phyloP scores from a whole-genome alignment of 2,329 filamentous ascomycete genomes.

The Orbilia ellipsospora region DNA sequence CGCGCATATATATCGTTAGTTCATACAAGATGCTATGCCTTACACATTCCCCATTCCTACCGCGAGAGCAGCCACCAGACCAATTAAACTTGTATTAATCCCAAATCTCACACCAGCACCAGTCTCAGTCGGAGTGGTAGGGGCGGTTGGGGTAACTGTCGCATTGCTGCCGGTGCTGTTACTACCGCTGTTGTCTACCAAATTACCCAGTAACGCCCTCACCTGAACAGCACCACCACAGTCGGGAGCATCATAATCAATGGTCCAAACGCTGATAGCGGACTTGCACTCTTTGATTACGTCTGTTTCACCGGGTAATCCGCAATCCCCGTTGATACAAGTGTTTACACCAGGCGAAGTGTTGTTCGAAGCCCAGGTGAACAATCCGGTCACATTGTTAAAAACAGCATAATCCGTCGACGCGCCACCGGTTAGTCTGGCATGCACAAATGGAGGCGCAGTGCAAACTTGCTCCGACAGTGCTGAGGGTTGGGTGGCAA shows the following conservation, averaged over 20 bases:
- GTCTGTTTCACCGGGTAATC: conserved; percentile 67
- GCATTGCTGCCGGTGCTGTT: background rate
- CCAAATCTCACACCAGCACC: conserved; percentile 22
- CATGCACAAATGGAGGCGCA: conserved; percentile 65
- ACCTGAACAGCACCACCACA: conserved; percentile 50
- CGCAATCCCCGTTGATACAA: conserved; percentile 68
- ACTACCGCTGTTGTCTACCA: conserved; percentile 27
- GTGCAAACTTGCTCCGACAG: conserved; percentile 58
- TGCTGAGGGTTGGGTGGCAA: conserved; percentile 59
- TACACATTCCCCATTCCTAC: conserved; percentile 54
- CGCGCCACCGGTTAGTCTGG: conserved; percentile 67
- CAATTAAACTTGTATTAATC: conserved; percentile 8
- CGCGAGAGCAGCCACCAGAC: conserved; percentile 5
- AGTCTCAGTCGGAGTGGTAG: conserved; percentile 11
- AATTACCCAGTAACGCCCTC: conserved; percentile 27
- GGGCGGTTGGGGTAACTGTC: background rate
- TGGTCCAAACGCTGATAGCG: conserved; percentile 66
- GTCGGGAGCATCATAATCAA: conserved; percentile 67
- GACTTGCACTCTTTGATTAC: conserved; percentile 64
- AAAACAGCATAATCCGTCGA: conserved; percentile 65
- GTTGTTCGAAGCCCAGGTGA: conserved; percentile 63
- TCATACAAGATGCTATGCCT: conserved; percentile 6
- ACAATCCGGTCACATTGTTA: conserved; percentile 64
- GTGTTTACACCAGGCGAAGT: conserved; percentile 64
- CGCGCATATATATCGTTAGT: no score